Percentiles rank a stretch among this genome's conserved stretches.
Conservation (phyloP, 768 basidiomycete genomes). For the Boletus reticuloceps region DNA sequence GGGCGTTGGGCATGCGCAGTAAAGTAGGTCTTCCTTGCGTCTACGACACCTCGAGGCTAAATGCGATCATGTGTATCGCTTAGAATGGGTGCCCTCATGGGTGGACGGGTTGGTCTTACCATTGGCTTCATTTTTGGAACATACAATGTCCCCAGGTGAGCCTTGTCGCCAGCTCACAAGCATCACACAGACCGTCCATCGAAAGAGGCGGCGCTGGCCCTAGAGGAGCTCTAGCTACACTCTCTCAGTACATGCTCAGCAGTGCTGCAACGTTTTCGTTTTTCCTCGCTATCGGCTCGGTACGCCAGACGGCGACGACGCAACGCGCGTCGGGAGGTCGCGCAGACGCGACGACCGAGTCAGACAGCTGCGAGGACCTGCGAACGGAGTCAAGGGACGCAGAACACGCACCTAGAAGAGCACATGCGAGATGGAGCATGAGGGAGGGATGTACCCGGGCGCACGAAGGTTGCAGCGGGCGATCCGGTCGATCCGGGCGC, state of each 20-base stretch:
- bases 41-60: slow-evolving; percentile 4
- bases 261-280: slow-evolving; percentile 97
- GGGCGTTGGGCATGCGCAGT: slow-evolving; percentile 37
- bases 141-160: slow-evolving; percentile 86
- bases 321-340: too few relatives aligned
- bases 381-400: too few relatives aligned
- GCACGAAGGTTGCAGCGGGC: too few relatives aligned
- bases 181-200: background rate
- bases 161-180: background rate
- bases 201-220: slow-evolving; percentile 93
- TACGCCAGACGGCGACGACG: too few relatives aligned
- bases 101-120: slow-evolving; percentile 90
- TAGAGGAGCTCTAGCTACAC: slow-evolving; percentile 82
- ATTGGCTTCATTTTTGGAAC: slow-evolving; percentile 98
- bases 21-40: slow-evolving; percentile 45
- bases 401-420: too few relatives aligned
- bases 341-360: too few relatives aligned
- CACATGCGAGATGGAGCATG: too few relatives aligned
- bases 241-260: slow-evolving; percentile 98
- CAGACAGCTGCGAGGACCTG: too few relatives aligned
- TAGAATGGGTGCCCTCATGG: slow-evolving; percentile 92
- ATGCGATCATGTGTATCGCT: slow-evolving; percentile 7
- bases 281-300: slow-evolving; percentile 94
- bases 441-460: too few relatives aligned
- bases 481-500: too few relatives aligned